Conservation (phyloP, 306 rosid species). For the Calophaca sinica region DNA sequence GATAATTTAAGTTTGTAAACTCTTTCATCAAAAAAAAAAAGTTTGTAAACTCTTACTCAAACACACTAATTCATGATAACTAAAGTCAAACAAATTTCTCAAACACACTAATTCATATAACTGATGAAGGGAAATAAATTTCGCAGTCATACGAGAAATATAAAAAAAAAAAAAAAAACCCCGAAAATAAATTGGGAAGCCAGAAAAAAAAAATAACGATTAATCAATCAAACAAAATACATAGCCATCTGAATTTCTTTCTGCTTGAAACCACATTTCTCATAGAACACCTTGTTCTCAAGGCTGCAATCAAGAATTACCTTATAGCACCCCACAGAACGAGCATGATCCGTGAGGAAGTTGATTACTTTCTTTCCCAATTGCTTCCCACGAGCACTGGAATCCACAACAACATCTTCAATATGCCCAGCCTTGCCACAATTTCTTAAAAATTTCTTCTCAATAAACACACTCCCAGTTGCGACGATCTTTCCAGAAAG, state of each 20-base stretch:
- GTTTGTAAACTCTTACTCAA: too few relatives aligned
- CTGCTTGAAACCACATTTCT: constrained; percentile 77
- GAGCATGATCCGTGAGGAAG: constrained; percentile 73
- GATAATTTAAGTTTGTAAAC: too few relatives aligned
- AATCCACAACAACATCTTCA: constrained; percentile 85
- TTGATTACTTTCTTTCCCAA: constrained; percentile 59
- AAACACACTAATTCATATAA: too few relatives aligned
- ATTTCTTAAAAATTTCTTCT: constrained; percentile 74
- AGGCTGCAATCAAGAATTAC: constrained; percentile 82
- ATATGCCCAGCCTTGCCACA: constrained; percentile 81
- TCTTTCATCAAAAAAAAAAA: too few relatives aligned
- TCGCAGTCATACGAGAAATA: too few relatives aligned
- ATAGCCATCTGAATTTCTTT: constrained; percentile 75
- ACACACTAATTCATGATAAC: too few relatives aligned
- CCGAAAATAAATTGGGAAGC: neutral
- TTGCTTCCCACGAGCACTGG: constrained; percentile 63
- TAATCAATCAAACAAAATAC: constrained; percentile 63
- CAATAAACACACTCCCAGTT: constrained; percentile 65
- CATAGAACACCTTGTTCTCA: constrained; percentile 64
- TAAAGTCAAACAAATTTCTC: too few relatives aligned
- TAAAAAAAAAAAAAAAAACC: too few relatives aligned
- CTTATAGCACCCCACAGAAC: constrained; percentile 73
- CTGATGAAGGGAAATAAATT: too few relatives aligned
- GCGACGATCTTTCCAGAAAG: constrained; percentile 63
- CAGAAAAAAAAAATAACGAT: neutral